phyloP scores from a whole-genome alignment of 2,329 filamentous ascomycete genomes.

The Colletotrichum truncatum region DNA sequence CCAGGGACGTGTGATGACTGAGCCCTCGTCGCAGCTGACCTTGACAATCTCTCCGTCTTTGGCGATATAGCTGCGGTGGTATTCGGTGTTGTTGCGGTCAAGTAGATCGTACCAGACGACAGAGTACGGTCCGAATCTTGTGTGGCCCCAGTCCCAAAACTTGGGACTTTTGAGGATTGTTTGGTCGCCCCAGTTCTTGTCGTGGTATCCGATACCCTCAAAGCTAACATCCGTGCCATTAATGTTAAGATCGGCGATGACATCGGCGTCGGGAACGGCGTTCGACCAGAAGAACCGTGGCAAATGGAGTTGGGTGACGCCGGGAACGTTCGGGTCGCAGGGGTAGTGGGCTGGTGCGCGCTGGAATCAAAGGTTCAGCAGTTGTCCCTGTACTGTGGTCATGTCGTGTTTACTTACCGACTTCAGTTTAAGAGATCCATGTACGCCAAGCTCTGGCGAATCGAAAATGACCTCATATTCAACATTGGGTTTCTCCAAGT shows the following conservation, averaged over 20 bases:
- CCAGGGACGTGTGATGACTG: slow-evolving; percentile 32
- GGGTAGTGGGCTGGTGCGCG: not conserved
- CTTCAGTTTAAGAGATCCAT: not conserved
- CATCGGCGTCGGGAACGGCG: not conserved
- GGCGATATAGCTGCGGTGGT: slow-evolving; percentile 39
- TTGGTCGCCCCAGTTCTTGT: slow-evolving; percentile 55
- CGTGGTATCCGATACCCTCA: slow-evolving; percentile 51
- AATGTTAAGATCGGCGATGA: not conserved
- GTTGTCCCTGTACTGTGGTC: not conserved
- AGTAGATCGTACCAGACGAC: slow-evolving; percentile 54
- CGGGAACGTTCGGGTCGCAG: not conserved
- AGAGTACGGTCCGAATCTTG: slow-evolving; percentile 48
- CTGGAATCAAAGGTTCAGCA: not conserved
- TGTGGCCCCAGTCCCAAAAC: slow-evolving; percentile 55
- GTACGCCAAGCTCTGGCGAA: not conserved
- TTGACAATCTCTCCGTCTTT: slow-evolving; percentile 37
- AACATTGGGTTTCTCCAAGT: not conserved
- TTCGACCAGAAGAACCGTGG: not conserved
- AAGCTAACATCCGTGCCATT: not conserved
- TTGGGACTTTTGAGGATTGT: slow-evolving; percentile 23
- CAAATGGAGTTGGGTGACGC: not conserved
- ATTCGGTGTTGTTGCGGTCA: slow-evolving; percentile 34
- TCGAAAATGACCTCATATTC: not conserved
- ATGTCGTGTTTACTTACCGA: not conserved
- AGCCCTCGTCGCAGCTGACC: slow-evolving; percentile 35